Conservation (phyloP, 192 early-diverging fungal genomes). For the Backusella parvicylindrica region DNA sequence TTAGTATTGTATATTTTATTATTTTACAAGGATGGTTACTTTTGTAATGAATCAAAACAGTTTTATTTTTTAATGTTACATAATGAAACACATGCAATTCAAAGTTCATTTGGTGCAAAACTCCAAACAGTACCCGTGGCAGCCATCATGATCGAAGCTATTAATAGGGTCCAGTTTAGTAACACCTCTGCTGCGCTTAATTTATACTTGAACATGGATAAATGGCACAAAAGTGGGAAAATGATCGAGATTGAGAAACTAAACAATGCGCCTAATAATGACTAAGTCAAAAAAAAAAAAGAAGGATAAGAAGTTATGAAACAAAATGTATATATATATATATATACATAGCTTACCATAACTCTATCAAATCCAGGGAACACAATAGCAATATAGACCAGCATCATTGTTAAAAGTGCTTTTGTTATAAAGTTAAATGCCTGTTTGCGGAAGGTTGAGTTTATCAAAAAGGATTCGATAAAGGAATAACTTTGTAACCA, state of each 20-base stretch:
- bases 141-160: conserved; percentile 23
- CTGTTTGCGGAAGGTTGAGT: not conserved
- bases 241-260: conserved; percentile 31
- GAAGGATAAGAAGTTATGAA: not conserved
- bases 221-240: conserved; percentile 35
- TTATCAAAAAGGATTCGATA: not conserved
- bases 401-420: not conserved
- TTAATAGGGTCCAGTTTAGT: conserved; percentile 20
- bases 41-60: not conserved
- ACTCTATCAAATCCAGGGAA: conserved; percentile 26
- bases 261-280: conserved; percentile 32
- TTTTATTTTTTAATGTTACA: not conserved
- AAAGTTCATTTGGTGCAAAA: conserved; percentile 21
- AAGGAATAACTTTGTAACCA: conserved; percentile 5
- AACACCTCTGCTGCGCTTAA: conserved; percentile 14
- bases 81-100: not conserved
- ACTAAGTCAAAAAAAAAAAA: conserved; percentile 4
- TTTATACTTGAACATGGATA: conserved; percentile 24
- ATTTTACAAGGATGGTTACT: not conserved
- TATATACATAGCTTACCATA: conserved; percentile 28
- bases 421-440: not conserved
- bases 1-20: too few species aligned
- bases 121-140: conserved; percentile 32
- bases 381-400: conserved; percentile 12
- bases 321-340: not conserved